phyloP scores from a whole-genome alignment of 2,329 filamentous ascomycete genomes.

The Plectosphaerella plurivora region DNA sequence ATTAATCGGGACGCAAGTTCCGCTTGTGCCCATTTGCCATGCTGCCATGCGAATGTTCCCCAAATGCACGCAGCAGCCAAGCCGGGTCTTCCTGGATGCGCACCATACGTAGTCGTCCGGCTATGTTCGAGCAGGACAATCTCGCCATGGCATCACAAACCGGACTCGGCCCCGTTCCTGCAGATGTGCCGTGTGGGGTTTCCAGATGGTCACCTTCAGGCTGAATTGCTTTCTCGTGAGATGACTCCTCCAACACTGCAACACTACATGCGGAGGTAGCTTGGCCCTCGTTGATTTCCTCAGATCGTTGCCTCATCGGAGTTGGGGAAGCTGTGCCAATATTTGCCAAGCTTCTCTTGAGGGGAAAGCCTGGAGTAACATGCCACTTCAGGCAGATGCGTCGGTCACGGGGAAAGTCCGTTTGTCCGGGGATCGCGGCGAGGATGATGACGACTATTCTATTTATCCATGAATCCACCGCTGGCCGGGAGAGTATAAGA shows the following conservation, averaged over 20 bases:
- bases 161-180: not conserved
- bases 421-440: too few species aligned
- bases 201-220: not conserved
- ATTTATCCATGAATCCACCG: not conserved
- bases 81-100: too few species aligned
- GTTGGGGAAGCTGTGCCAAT: not conserved
- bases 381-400: not conserved
- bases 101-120: not conserved
- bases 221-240: not conserved
- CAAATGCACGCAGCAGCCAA: too few species aligned
- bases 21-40: too few species aligned
- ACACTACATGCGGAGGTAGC: not conserved
- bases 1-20: too few species aligned
- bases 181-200: not conserved
- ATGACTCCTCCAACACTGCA: not conserved
- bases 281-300: not conserved
- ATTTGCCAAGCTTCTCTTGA: not conserved
- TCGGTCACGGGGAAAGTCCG: too few species aligned
- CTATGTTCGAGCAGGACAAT: not conserved
- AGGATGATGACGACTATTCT: too few species aligned
- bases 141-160: not conserved
- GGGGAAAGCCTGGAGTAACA: not conserved
- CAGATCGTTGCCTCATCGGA: not conserved
- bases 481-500: too few species aligned
- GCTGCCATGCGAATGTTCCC: too few species aligned